Evolutionary conservation across 2,329 filamentous ascomycete genomes (phyloP), one percentile per base, ranked within the genome.

Genomic region (Endocalyx cinctus): DNA sequence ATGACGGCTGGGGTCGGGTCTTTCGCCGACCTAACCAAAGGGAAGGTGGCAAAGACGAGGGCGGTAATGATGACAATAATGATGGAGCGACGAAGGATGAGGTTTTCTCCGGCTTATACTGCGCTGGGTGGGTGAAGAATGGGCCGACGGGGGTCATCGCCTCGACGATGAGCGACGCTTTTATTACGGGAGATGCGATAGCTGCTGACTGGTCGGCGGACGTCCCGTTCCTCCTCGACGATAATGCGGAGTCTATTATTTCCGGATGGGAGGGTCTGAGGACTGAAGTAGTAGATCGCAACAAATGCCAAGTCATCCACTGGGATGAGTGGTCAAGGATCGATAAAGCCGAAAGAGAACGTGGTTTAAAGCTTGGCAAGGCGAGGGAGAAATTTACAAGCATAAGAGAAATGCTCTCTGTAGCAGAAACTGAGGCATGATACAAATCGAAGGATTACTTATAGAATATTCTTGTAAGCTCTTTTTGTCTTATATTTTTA

Each of bases 121-220:
- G 88, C 45, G 85, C 90, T 12, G 92, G 92, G 1, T 98, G 92
- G 92, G 88, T 96, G 8, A 97, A 97, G 65, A 77, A 84, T 22
- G 92, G 92, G 0, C 90, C 92, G 0, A 96, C 88, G 0, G 92
- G 92, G 3, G 89, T 97, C 4, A 98, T 98, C 57, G 90, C 90
- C 2, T 88, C 83, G 18, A 98, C 92, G 0, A 94, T 98, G 87
- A 78, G 84, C 39, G 92, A 98, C 57, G 90, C 92, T 0, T 98
- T 97, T 51, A 74, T 77, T 7, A 95, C 88, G 1, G 92, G 81
- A 1, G 89, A 96, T 54, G 79, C 83, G 3, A 84, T 98, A 42
- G 76, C 76, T 1, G 64, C 74, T n/a, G 92, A 98, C 54, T 90
- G 87, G 83, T 46, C 56, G 12, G 53, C 62, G 1, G 60, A 61